Conservation (phyloP, 2,329 filamentous ascomycete species). For the Cercospora berteroae region DNA sequence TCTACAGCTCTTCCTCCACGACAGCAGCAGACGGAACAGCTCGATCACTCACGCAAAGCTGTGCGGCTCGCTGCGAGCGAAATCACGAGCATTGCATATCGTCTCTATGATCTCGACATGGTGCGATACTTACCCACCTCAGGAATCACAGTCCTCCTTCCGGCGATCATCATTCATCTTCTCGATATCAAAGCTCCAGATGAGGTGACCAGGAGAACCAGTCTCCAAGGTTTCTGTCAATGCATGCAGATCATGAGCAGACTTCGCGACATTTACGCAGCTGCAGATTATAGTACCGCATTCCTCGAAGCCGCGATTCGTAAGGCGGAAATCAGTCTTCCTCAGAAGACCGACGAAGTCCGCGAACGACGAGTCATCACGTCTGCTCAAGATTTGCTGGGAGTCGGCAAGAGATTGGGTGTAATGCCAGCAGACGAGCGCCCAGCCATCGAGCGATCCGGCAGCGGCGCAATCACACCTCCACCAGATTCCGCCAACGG, state of each 20-base stretch:
- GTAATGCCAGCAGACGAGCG: slow-evolving; percentile 18
- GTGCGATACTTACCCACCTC: slow-evolving; percentile 83
- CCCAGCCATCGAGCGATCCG: slow-evolving; percentile 7
- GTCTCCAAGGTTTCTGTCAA: slow-evolving; percentile 77
- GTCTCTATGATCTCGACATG: slow-evolving; percentile 69
- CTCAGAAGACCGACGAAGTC: slow-evolving; percentile 38
- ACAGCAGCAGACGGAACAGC: slow-evolving; percentile 62
- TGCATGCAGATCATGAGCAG: slow-evolving; percentile 91
- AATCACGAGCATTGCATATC: slow-evolving; percentile 79
- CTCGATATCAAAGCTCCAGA: slow-evolving; percentile 86
- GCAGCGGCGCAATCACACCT: slow-evolving; percentile 31
- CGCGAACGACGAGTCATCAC: slow-evolving; percentile 39
- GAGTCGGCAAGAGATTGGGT: slow-evolving; percentile 46
- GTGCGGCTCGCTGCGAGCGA: slow-evolving; percentile 80
- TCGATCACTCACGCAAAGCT: slow-evolving; percentile 77
- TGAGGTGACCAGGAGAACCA: slow-evolving; percentile 67
- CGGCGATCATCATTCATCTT: slow-evolving; percentile 90
- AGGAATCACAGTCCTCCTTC: slow-evolving; percentile 84
- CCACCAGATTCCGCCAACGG: slow-evolving; percentile 30
- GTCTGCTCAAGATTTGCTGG: slow-evolving; percentile 48
- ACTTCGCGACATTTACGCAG: slow-evolving; percentile 83
- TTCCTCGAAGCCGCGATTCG: slow-evolving; percentile 91
- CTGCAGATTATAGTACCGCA: slow-evolving; percentile 91
- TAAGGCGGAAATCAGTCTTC: slow-evolving; percentile 76
- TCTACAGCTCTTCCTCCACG: slow-evolving; percentile 51